These are phyloP conservation scores for Cetraspora pellucida DNA, from an alignment of 192 early-diverging fungal species.

Conservation along the genomic window DNA sequence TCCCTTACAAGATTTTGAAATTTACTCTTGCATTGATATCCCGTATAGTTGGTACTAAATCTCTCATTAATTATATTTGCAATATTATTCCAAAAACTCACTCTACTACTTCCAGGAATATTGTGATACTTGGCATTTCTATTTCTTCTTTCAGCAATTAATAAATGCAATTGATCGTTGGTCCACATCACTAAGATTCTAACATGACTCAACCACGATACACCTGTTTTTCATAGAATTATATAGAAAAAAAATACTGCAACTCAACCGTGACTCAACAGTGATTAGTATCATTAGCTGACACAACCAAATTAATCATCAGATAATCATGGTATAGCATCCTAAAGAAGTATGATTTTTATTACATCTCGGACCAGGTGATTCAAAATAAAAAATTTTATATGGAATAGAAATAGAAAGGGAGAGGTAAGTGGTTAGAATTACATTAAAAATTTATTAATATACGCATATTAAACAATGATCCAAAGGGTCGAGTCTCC, in stretches of 20 bases:
- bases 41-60: constrained; percentile 12
- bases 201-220: not conserved
- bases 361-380: not conserved
- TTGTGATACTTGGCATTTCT: not conserved
- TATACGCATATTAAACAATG: too few species aligned
- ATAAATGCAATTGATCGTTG: not conserved
- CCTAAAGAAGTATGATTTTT: not conserved
- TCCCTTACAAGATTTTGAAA: constrained; percentile 20
- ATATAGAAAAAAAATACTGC: not conserved
- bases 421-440: too few species aligned
- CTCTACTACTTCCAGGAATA: constrained; percentile 5
- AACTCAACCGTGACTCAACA: constrained; percentile 6
- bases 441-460: too few species aligned
- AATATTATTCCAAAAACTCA: constrained; percentile 1
- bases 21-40: constrained; percentile 16
- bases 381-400: not conserved
- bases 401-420: too few species aligned
- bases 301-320: not conserved
- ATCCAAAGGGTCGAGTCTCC: too few species aligned
- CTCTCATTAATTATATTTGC: constrained; percentile 16
- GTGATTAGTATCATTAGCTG: not conserved
- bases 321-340: not conserved
- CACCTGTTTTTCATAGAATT: not conserved
- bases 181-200: not conserved
- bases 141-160: constrained; percentile 8